Evolutionary conservation across 73 alveolate species (phyloP).

Genomic region (Paramecium caudatum): DNA sequence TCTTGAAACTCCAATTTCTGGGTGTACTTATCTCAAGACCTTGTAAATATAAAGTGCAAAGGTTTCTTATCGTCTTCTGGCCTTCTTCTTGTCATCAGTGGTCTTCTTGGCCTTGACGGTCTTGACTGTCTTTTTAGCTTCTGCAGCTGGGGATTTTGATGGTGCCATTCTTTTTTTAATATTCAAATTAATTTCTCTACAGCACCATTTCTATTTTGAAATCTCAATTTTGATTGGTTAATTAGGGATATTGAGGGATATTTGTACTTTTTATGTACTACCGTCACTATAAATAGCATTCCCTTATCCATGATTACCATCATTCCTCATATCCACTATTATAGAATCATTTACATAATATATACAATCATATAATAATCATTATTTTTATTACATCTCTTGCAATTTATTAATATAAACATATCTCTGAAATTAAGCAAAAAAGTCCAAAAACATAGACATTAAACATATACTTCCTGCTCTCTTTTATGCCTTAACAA

Average conservation of each 20-base stretch:
- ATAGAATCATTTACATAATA: no score
- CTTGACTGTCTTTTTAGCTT: conserved; percentile 77
- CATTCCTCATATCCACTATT: no score
- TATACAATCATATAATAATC: no score
- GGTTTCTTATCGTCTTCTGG: conserved; percentile 80
- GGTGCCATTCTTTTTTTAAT: conserved; percentile 78
- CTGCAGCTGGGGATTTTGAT: conserved; percentile 77
- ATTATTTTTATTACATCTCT: background rate
- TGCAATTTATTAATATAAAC: background rate
- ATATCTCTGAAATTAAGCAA: background rate
- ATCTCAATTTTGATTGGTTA: conserved; percentile 47
- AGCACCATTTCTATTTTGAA: no score
- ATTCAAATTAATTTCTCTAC: no score
- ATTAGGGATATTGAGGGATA: conserved; percentile 1
- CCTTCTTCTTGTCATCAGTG: conserved; percentile 75
- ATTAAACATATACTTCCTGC: conserved; percentile 16
- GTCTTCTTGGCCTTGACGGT: conserved; percentile 74
- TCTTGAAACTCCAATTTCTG: conserved; percentile 84
- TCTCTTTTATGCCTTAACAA: background rate
- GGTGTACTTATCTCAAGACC: conserved; percentile 86
- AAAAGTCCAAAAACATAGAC: conserved; percentile 19
- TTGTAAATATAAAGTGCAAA: conserved; percentile 83
- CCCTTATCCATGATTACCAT: no score
- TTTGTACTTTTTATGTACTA: background rate
- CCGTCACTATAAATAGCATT: no score